These are phyloP conservation scores for Testicularia cyperi DNA, from an alignment of 1,284 basidiomycete genomes.

Conservation along the genomic window DNA sequence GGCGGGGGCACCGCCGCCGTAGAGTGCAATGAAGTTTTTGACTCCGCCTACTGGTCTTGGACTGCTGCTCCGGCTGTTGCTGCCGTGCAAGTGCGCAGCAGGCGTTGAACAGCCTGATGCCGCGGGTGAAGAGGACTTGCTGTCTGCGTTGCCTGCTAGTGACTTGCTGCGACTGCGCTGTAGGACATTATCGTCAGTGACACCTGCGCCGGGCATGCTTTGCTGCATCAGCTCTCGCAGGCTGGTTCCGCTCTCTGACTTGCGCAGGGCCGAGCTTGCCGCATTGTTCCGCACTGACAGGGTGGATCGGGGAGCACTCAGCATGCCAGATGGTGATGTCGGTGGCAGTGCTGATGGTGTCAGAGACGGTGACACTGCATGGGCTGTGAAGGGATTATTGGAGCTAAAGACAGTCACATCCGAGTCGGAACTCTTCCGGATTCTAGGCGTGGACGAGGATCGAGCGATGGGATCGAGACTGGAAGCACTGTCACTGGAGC, in stretches of 20 bases:
- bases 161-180: constrained; percentile 1
- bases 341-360: constrained; percentile 2
- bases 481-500: constrained; percentile 6
- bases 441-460: constrained; percentile 16
- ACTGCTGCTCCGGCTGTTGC: background rate
- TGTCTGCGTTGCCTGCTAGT: background rate
- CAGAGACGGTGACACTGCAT: background rate
- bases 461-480: constrained; percentile 15
- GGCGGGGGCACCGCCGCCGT: background rate
- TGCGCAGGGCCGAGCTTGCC: background rate
- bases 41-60: background rate
- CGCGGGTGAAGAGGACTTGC: background rate
- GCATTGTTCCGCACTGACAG: background rate
- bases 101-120: background rate
- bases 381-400: constrained; percentile 15
- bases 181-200: background rate
- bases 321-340: constrained; percentile 17
- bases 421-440: constrained; percentile 11
- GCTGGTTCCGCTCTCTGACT: constrained; percentile 20
- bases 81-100: too few relatives aligned
- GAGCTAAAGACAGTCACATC: constrained; percentile 2
- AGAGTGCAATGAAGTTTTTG: background rate
- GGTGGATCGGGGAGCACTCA: constrained; percentile 5
- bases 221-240: constrained; percentile 17
- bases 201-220: constrained; percentile 5